phyloP scores from a whole-genome alignment of 257 asterid species.

The Apocynum venetum region DNA sequence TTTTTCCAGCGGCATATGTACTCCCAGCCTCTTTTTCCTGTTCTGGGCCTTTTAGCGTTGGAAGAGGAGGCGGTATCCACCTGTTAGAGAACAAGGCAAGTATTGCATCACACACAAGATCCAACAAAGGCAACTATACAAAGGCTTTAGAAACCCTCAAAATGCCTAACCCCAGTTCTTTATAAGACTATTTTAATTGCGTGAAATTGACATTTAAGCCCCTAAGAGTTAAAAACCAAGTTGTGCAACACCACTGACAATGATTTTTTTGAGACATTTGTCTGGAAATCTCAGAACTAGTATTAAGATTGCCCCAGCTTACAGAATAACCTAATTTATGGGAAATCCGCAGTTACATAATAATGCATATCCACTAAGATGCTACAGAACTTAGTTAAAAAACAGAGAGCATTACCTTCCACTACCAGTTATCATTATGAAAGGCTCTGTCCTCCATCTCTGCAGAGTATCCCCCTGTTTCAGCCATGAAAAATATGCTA shows the following conservation, averaged over 20 bases:
- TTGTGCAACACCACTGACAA: background rate
- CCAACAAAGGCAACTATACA: conserved; percentile 10
- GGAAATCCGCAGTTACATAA: background rate
- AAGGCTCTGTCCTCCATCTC: conserved; percentile 97
- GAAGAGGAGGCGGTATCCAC: conserved; percentile 92
- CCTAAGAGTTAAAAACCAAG: background rate
- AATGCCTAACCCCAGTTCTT: background rate
- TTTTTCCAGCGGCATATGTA: conserved; percentile 94
- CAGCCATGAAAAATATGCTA: conserved; percentile 14
- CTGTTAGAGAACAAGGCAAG: conserved; percentile 37
- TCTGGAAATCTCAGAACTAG: background rate
- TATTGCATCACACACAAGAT: conserved; percentile 9
- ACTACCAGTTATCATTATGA: conserved; percentile 96
- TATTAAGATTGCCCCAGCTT: background rate
- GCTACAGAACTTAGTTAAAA: background rate
- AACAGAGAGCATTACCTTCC: conserved; percentile 57
- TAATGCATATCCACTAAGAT: background rate
- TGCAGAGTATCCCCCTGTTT: conserved; percentile 89
- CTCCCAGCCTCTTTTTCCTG: conserved; percentile 76
- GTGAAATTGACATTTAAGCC: background rate
- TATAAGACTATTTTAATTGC: background rate
- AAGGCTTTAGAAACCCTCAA: conserved; percentile 13
- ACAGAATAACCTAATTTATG: background rate
- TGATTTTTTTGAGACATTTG: background rate
- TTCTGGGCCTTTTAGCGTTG: conserved; percentile 54